These are phyloP conservation scores for Francoa sonchifolia DNA, from an alignment of 441 rosid genomes.

Conservation along the genomic window DNA sequence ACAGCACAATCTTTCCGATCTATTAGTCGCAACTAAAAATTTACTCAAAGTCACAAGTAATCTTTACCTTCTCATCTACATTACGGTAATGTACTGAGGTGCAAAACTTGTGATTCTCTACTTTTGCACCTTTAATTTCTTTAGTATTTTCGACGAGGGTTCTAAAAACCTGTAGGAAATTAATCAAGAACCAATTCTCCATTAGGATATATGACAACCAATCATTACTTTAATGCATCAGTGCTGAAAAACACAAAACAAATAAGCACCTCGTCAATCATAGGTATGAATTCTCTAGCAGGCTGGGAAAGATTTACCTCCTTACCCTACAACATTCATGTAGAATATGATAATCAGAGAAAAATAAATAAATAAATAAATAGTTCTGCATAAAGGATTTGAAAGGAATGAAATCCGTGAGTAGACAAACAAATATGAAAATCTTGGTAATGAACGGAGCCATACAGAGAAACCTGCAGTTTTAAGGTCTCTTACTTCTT, in stretches of 20 bases:
- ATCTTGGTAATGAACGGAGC: no score
- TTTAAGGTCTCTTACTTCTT: slow-evolving; percentile 31
- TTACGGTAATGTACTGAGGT: slow-evolving; percentile 92
- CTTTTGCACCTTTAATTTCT: slow-evolving; percentile 63
- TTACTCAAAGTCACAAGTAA: background rate
- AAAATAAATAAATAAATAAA: no score
- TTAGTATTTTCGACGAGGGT: slow-evolving; percentile 65
- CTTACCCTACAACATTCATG: slow-evolving; percentile 37
- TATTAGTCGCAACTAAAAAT: no score
- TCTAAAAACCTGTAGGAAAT: slow-evolving; percentile 50
- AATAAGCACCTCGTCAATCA: slow-evolving; percentile 54
- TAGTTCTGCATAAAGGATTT: no score
- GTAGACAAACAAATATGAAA: no score
- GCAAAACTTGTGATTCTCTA: slow-evolving; percentile 94
- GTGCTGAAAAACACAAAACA: background rate
- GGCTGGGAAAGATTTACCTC: slow-evolving; percentile 80
- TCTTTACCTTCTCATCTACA: slow-evolving; percentile 72
- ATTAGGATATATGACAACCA: background rate
- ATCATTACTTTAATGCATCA: background rate
- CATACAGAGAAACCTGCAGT: no score
- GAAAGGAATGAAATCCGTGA: no score
- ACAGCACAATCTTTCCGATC: no score
- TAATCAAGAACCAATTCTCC: background rate
- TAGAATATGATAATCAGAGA: background rate
- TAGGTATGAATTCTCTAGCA: slow-evolving; percentile 64